A percentile compares a stretch with the other conserved stretches of the same genome.
Evolutionary conservation across 306 rosid genomes (phyloP).

Genomic region (Astragalus membranaceus): DNA sequence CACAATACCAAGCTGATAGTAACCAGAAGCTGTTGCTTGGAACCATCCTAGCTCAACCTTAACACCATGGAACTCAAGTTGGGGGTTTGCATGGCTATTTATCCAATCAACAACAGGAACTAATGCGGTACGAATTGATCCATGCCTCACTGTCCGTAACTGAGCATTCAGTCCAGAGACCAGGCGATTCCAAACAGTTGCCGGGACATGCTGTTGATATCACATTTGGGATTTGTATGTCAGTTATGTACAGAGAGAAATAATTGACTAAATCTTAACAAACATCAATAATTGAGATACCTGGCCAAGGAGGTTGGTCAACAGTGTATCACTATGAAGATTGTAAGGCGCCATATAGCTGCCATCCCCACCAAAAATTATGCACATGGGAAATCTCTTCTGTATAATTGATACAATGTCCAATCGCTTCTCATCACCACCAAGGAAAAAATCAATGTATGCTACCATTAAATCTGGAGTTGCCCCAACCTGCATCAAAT

Average conservation of each 20-base stretch:
- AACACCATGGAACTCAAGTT: conserved; percentile 94
- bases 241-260: conserved; percentile 12
- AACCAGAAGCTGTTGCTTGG: conserved; percentile 99
- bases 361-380: conserved; percentile 95
- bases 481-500: conserved; percentile 79
- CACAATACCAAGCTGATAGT: conserved; percentile 95
- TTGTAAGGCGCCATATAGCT: conserved; percentile 95
- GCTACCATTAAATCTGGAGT: conserved; percentile 95
- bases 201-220: conserved; percentile 81
- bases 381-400: conserved; percentile 97
- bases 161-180: conserved; percentile 96
- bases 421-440: conserved; percentile 94
- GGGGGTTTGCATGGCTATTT: conserved; percentile 88
- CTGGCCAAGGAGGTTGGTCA: conserved; percentile 97
- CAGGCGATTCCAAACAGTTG: conserved; percentile 94
- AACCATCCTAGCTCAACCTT: conserved; percentile 95
- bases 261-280: conserved; percentile 11
- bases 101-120: conserved; percentile 77
- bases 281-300: conserved; percentile 32
- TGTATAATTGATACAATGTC: conserved; percentile 92
- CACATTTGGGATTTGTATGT: conserved; percentile 4
- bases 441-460: conserved; percentile 92
- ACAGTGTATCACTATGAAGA: conserved; percentile 78
- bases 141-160: conserved; percentile 79
- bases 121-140: conserved; percentile 77